These are phyloP conservation scores for Otatea glauca DNA, from an alignment of 176 grass and related monocot species.

Conservation along the genomic window DNA sequence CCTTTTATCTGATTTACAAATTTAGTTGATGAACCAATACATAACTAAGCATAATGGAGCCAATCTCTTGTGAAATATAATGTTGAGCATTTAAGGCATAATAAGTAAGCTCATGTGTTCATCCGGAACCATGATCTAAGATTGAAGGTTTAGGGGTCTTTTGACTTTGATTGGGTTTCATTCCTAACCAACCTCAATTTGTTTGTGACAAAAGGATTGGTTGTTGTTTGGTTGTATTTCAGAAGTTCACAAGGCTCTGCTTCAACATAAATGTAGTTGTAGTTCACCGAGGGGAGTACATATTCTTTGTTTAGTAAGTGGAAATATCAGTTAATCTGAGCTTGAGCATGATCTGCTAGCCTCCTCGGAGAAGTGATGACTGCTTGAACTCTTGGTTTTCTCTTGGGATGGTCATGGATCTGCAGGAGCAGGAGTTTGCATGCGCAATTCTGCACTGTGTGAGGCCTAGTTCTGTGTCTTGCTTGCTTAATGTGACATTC, in stretches of 20 bases:
- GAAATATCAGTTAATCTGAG: background rate
- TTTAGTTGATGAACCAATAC: conserved; percentile 30
- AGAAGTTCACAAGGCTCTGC: background rate
- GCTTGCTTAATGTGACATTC: conserved; percentile 11
- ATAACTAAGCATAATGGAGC: background rate
- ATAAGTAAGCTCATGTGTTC: background rate
- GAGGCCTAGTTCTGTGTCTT: conserved; percentile 5
- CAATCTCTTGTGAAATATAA: conserved; percentile 14
- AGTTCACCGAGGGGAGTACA: background rate
- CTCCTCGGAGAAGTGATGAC: background rate
- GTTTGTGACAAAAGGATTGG: no score
- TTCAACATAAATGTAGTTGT: background rate
- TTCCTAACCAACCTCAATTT: no score
- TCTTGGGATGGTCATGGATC: conserved; percentile 18
- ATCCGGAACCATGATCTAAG: no score
- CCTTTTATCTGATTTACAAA: conserved; percentile 36
- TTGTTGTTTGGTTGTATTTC: background rate
- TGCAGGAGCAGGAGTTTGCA: background rate
- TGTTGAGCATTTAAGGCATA: background rate
- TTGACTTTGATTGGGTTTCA: no score
- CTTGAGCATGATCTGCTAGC: background rate
- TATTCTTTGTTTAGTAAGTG: background rate
- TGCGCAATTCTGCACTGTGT: background rate
- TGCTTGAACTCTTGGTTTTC: background rate
- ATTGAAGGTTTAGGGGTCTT: no score